These are phyloP conservation scores for Stagonosporopsis chrysanthemi DNA, from an alignment of 2,329 filamentous ascomycete genomes.

Conservation along the genomic window DNA sequence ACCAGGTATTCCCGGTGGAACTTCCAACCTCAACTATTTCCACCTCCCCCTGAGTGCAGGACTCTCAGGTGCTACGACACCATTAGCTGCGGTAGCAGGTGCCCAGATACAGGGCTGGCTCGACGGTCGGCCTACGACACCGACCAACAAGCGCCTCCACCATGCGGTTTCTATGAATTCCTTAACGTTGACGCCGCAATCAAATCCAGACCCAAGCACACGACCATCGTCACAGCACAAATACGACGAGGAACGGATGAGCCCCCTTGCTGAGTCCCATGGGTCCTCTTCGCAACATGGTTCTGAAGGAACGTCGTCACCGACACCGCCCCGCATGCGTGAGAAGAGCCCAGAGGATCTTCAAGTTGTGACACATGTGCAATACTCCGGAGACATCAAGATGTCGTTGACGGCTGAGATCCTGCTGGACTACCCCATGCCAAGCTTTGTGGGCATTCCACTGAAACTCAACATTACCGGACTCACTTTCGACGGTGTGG, in stretches of 20 bases:
- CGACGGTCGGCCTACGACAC: constrained; percentile 44
- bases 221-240: constrained; percentile 55
- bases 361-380: constrained; percentile 89
- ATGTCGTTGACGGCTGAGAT: constrained; percentile 94
- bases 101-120: constrained; percentile 67
- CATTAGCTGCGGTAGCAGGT: constrained; percentile 79
- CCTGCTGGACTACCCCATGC: constrained; percentile 96
- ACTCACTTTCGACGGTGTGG: constrained; percentile 92
- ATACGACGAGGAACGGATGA: constrained; percentile 38
- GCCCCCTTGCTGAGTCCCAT: constrained; percentile 39
- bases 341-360: constrained; percentile 85
- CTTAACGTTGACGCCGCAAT: constrained; percentile 55
- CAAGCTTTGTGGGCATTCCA: constrained; percentile 94
- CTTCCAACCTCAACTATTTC: constrained; percentile 82
- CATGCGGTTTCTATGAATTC: constrained; percentile 55
- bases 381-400: constrained; percentile 85
- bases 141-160: constrained; percentile 46
- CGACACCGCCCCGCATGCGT: constrained; percentile 62
- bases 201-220: constrained; percentile 54
- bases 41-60: constrained; percentile 76
- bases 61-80: constrained; percentile 78
- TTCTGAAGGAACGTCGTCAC: constrained; percentile 40
- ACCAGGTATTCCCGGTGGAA: constrained; percentile 71
- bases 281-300: constrained; percentile 38
- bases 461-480: constrained; percentile 95